phyloP scores from a whole-genome alignment of 495 filamentous ascomycete genomes.

The Tuber melanosporum region DNA sequence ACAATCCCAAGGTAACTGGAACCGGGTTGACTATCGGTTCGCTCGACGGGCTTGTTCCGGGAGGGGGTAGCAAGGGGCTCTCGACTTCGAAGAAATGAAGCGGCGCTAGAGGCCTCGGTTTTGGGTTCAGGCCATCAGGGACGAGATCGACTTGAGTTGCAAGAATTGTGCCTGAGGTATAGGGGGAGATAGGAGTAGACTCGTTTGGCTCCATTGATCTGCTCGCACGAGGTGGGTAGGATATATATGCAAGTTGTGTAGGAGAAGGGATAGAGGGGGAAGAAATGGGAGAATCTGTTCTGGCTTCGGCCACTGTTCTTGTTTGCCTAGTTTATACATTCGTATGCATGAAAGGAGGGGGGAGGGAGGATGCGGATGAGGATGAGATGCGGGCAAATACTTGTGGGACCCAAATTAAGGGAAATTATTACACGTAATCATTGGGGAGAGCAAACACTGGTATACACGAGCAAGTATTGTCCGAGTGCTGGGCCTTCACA shows the following conservation, averaged over 20 bases:
- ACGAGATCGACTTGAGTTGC: neutral
- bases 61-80: slow-evolving; percentile 7
- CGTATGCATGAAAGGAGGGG: neutral
- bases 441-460: neutral
- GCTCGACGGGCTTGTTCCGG: slow-evolving; percentile 15
- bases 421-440: neutral
- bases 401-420: neutral
- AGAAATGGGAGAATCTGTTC: neutral
- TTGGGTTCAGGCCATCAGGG: neutral
- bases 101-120: neutral
- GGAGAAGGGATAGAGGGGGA: neutral
- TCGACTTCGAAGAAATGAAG: slow-evolving; percentile 16
- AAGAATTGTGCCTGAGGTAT: neutral
- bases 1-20: slow-evolving; percentile 23
- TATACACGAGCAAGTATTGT: neutral
- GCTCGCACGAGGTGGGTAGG: neutral
- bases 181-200: neutral
- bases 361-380: neutral
- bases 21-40: slow-evolving; percentile 26
- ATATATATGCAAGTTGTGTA: neutral
- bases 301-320: neutral
- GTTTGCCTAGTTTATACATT: neutral
- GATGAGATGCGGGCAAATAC: neutral
- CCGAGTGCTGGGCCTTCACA: too few species aligned
- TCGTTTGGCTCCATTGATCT: neutral